A percentile compares a stretch with the other conserved stretches of the same genome.
Conservation (phyloP, 106 monocot species). For the Dendrobium catenatum region DNA sequence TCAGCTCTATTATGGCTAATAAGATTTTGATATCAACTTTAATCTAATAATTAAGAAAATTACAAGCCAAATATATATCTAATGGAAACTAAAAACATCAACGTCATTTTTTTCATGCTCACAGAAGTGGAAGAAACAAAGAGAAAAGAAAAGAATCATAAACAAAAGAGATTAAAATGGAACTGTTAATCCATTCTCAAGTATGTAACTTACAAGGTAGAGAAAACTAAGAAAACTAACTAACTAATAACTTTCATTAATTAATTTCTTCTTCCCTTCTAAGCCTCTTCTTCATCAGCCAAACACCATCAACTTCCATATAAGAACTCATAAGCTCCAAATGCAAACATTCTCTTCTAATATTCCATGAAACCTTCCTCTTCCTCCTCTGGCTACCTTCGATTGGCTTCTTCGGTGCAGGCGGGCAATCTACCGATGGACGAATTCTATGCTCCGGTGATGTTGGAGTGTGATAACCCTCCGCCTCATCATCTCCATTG, state of each 20-base stretch:
- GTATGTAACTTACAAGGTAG: neutral
- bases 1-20: no score
- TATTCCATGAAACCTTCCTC: neutral
- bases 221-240: neutral
- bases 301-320: neutral
- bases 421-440: constrained; percentile 17
- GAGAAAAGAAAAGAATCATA: no score
- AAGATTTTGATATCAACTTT: no score
- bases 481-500: constrained; percentile 2
- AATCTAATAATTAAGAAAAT: no score
- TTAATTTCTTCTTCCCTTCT: neutral
- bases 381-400: neutral
- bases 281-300: neutral
- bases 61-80: no score
- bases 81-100: no score
- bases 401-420: constrained; percentile 19
- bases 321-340: constrained; percentile 2
- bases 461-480: constrained; percentile 39
- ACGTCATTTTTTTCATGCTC: no score
- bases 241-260: neutral
- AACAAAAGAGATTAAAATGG: neutral
- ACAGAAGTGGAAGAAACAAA: neutral
- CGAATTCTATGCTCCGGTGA: constrained; percentile 28
- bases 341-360: neutral
- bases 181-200: neutral